Evolutionary conservation across 129 eudicot genomes (phyloP).

Genomic region (Apium graveolens): DNA sequence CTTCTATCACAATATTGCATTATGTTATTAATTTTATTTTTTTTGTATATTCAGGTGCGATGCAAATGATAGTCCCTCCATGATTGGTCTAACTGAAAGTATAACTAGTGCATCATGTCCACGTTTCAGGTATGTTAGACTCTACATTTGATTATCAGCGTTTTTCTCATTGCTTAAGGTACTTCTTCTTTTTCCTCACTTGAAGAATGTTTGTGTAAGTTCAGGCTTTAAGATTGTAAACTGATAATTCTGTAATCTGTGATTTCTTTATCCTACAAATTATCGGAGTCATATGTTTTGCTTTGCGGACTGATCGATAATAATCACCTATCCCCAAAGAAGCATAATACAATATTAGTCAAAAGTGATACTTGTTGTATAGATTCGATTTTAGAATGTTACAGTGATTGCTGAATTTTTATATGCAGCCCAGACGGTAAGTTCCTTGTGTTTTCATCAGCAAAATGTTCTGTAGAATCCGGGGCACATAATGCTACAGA

Average conservation of each 20-base stretch:
- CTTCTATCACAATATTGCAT: not conserved
- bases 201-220: not conserved
- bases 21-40: not conserved
- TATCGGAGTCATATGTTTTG: not conserved
- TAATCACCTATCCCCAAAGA: not conserved
- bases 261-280: not conserved
- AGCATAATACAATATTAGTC: not conserved
- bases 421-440: constrained; percentile 83
- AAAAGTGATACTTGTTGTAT: not conserved
- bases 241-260: not conserved
- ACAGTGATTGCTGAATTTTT: not conserved
- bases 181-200: not conserved
- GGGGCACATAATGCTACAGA: constrained; percentile 88
- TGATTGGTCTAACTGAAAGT: constrained; percentile 48
- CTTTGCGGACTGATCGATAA: not conserved
- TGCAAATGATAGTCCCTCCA: constrained; percentile 29
- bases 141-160: not conserved
- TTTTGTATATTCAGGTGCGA: constrained; percentile 18
- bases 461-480: constrained; percentile 68
- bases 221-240: not conserved
- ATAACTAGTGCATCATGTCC: constrained; percentile 80
- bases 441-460: constrained; percentile 76
- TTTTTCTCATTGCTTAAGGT: not conserved
- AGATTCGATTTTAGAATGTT: not conserved
- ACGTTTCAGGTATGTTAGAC: constrained; percentile 55